Conservation (phyloP, 805 yeast species). For the Brettanomyces sp. region DNA sequence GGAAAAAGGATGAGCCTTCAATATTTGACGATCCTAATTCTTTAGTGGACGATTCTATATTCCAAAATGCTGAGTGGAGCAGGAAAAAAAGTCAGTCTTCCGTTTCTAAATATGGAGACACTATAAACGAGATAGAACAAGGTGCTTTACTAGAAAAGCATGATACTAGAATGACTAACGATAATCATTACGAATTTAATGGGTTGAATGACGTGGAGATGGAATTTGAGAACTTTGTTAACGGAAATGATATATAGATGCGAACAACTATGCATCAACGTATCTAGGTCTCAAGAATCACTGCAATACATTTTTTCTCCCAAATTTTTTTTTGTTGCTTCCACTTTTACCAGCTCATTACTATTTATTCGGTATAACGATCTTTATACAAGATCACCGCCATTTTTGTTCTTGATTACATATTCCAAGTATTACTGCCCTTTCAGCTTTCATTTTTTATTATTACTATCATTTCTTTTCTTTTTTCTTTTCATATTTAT, state of each 20-base stretch:
- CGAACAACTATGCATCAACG: not conserved
- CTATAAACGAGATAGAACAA: not conserved
- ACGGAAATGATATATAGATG: constrained; percentile 12
- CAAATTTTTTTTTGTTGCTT: too few relatives aligned
- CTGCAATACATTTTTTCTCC: too few relatives aligned
- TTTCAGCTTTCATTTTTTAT: too few relatives aligned
- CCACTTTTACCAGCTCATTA: not conserved
- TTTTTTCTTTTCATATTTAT: too few relatives aligned
- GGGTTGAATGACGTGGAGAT: constrained; percentile 16
- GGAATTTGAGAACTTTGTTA: constrained; percentile 22
- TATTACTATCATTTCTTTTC: too few relatives aligned
- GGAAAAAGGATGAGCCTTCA: not conserved
- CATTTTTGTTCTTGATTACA: too few relatives aligned
- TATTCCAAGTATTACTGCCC: too few relatives aligned
- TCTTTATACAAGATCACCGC: not conserved
- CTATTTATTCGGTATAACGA: not conserved
- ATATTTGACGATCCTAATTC: constrained; percentile 1
- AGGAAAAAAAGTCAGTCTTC: too few relatives aligned
- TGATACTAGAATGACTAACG: not conserved
- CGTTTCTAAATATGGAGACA: not conserved
- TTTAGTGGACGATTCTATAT: constrained; percentile 2
- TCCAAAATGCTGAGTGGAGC: not conserved
- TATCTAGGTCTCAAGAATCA: too few relatives aligned
- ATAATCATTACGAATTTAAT: constrained; percentile 14
- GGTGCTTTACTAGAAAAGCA: not conserved